Base-by-base conservation (phyloP, 169 alveolate species). In the Plasmodium gonderi region DNA sequence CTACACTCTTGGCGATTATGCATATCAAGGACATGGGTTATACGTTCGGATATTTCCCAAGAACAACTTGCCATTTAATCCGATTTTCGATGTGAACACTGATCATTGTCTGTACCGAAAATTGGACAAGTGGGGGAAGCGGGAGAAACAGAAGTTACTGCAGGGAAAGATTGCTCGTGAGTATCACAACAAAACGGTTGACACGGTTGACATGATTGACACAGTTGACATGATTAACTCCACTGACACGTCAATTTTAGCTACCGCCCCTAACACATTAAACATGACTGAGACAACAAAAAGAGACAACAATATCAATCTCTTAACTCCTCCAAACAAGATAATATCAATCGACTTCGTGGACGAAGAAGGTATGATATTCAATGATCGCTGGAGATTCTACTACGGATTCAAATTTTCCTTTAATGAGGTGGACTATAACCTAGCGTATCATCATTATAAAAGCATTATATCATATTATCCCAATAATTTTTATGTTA, bases 401-500 rank as follows among this genome's bases (percentile, higher is more conserved):
- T n/a, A 75, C 64, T 85, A 74, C 78, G 44, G 67, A 33, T 51
- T 74, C 12, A 85, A 40, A 44, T 85, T 85, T 77, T 33, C 45
- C 45, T 85, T 85, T 51, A 85, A 85, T 40, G 69, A 85, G 65
- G 67, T 85, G n/a, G 85, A 85, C 20, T 85, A 85, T 44, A 20
- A 85, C 31, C 65, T 85, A 74, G 92, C 92, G 9, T 85, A 85
- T 51, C 83, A 85, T 42, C 92, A 85, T 74, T 85, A 85, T 77
- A 85, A 75, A 74, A 54, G 87, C 45, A 85, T 85, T 11, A 85
- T 85, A 23, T 85, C 92, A n/a, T 51, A 72, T 65, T 85, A 85
- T 33, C 92, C 92, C 12, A 69, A 75, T 40, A 85, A 74, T 64
- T 20, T 75, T 14, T 60, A 85, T 44, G 92, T 75, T 26, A 85